Percentiles rank a stretch among this genome's conserved stretches.
phyloP scores from a whole-genome alignment of 169 alveolate species.

The Cryptosporidium viatorum region DNA sequence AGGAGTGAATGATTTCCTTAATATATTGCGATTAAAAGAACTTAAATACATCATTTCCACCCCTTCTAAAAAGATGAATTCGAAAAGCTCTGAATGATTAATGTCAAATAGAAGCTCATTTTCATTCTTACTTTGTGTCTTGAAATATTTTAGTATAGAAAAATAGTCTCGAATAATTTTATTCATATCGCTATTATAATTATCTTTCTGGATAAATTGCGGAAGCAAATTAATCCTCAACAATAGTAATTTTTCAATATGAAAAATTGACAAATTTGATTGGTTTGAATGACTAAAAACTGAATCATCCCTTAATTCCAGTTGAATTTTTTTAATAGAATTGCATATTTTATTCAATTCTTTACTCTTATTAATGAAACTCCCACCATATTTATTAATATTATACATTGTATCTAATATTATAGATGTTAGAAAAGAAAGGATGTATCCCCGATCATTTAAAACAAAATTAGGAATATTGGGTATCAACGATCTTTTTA shows the following conservation, averaged over 20 bases:
- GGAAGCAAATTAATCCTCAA: neutral
- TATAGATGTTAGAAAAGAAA: conserved; percentile 31
- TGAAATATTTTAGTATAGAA: neutral
- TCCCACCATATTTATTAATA: conserved; percentile 5
- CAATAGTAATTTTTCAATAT: conserved; percentile 14
- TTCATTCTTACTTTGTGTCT: neutral
- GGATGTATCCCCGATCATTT: conserved; percentile 33
- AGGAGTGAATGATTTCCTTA: conserved; percentile 18
- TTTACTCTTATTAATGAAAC: neutral
- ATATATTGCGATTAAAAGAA: neutral
- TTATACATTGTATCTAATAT: conserved; percentile 19
- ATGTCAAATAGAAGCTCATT: neutral
- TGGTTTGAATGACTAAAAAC: neutral
- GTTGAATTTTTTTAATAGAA: conserved; percentile 16
- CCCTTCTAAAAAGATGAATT: conserved; percentile 11
- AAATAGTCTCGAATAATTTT: conserved; percentile 12
- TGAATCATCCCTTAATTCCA: neutral
- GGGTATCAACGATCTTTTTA: conserved; percentile 36
- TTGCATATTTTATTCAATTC: neutral
- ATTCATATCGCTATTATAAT: neutral
- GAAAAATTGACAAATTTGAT: neutral
- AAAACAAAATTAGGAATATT: conserved; percentile 25
- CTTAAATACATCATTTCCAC: conserved; percentile 23
- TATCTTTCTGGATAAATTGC: neutral
- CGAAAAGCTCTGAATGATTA: conserved; percentile 28